Conservation (phyloP, 2,329 filamentous ascomycete genomes). For the Colletotrichum costaricense region DNA sequence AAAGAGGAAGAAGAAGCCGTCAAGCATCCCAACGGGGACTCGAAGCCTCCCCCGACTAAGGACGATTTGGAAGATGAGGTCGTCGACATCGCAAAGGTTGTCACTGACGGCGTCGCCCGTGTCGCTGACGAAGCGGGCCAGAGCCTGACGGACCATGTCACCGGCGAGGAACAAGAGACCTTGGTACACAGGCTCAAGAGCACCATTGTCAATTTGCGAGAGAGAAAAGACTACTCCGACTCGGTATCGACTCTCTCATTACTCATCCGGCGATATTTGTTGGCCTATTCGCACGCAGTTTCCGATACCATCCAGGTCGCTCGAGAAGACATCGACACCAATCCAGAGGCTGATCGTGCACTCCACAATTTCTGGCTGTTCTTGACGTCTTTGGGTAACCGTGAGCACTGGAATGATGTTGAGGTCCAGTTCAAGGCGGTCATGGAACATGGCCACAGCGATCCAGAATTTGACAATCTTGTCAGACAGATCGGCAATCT, state of each 20-base stretch:
- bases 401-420: conserved; percentile 79
- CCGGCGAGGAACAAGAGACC: conserved; percentile 77
- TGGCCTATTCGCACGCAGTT: conserved; percentile 79
- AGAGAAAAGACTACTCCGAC: conserved; percentile 84
- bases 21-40: conserved; percentile 48
- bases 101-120: conserved; percentile 64
- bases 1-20: conserved; percentile 67
- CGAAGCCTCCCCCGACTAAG: conserved; percentile 59
- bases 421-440: conserved; percentile 76
- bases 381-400: conserved; percentile 82
- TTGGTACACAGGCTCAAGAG: conserved; percentile 81
- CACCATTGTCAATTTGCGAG: conserved; percentile 78
- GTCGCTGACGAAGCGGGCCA: conserved; percentile 70
- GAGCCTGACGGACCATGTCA: conserved; percentile 80
- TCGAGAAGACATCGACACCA: conserved; percentile 78
- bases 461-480: conserved; percentile 85
- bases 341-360: conserved; percentile 79
- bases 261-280: conserved; percentile 82
- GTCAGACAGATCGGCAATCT: conserved; percentile 79
- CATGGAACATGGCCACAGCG: conserved; percentile 77
- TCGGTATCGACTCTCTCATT: conserved; percentile 84
- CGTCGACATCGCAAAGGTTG: conserved; percentile 63
- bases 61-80: conserved; percentile 73
- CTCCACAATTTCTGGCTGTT: conserved; percentile 85
- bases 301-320: conserved; percentile 74